phyloP scores from a whole-genome alignment of 768 basidiomycete genomes.

The Lentinula detonsa region DNA sequence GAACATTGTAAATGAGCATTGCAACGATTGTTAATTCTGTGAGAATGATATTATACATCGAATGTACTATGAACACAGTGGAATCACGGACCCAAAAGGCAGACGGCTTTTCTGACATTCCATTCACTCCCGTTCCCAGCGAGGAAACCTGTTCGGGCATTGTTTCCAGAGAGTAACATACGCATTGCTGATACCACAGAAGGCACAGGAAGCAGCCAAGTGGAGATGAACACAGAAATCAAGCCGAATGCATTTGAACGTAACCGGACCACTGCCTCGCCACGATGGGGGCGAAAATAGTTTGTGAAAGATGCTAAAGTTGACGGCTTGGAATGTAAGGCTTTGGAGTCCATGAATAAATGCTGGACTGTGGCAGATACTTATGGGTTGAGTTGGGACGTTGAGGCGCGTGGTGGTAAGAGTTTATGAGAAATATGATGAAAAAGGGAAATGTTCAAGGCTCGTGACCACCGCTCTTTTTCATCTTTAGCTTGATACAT shows the following conservation, averaged over 20 bases:
- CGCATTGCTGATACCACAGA: background rate
- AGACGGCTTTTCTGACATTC: background rate
- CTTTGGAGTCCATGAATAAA: background rate
- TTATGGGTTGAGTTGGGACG: too few relatives aligned
- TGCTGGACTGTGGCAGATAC: too few relatives aligned
- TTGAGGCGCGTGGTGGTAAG: too few relatives aligned
- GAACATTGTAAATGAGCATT: background rate
- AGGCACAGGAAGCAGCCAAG: slow-evolving; percentile 3
- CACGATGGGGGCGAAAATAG: slow-evolving; percentile 2
- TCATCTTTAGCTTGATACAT: too few relatives aligned
- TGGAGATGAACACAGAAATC: background rate
- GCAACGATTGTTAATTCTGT: background rate
- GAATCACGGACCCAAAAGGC: background rate
- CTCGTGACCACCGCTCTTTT: too few relatives aligned
- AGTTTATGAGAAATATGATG: too few relatives aligned
- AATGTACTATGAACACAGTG: background rate
- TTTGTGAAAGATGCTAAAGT: background rate
- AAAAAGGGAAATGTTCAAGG: too few relatives aligned
- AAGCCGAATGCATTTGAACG: slow-evolving; percentile 1
- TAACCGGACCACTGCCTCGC: slow-evolving; percentile 1
- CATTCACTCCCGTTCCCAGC: background rate
- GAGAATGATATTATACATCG: background rate
- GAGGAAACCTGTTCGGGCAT: background rate
- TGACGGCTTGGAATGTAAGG: background rate
- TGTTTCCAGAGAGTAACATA: background rate